Evolutionary conservation across 2,329 filamentous ascomycete species (phyloP), one percentile per base, ranked within the genome.

Genomic region (Ophiostoma ips): DNA sequence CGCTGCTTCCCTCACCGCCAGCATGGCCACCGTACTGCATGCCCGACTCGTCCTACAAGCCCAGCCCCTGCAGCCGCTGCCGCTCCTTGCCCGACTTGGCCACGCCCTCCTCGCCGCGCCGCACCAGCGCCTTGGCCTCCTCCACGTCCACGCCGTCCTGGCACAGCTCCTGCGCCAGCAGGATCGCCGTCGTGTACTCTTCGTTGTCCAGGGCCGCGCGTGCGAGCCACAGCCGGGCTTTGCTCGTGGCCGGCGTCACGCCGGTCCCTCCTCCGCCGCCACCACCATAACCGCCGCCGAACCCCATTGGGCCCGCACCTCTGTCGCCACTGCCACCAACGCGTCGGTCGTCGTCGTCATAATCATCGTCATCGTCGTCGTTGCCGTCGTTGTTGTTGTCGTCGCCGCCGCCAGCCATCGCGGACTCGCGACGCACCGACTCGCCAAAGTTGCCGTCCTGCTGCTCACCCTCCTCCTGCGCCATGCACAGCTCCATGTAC

Each of bases 101-200:
- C 43, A 48, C 18, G 8, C 16, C 47, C 40, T 45, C 19, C 19
- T 45, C 28, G 36, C 24, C 41, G 34, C 48, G 47, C 43, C 41
- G 36, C 54, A 95, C 84, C 58, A 96, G 69, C 3, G 88, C 87
- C 68, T 96, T 96, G 28, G 92, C 92, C 65, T 98, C 92, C 63
- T 98, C 92, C 2, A 96, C 87, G 65, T 96, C 92, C 24, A 94
- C 82, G 0, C 92, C 92, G 65, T 98, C 92, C 65, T 95, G 87
- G 63, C 89, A 95, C 43, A 98, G 70, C 66, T 98, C 92, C 54
- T 83, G 87, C 0, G 88, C 89, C 38, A 96, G 69, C 55, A 87
- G 79, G 66, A 84, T 84, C 4, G 87, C 87, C 18, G 84, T 76
- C 31, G 74, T 71, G 58, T 86, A 86, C 63, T 95, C 87, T 36